Percentiles rank a stretch among this genome's conserved stretches.
Conservation (phyloP, 106 monocot species). For the Allium fistulosum region DNA sequence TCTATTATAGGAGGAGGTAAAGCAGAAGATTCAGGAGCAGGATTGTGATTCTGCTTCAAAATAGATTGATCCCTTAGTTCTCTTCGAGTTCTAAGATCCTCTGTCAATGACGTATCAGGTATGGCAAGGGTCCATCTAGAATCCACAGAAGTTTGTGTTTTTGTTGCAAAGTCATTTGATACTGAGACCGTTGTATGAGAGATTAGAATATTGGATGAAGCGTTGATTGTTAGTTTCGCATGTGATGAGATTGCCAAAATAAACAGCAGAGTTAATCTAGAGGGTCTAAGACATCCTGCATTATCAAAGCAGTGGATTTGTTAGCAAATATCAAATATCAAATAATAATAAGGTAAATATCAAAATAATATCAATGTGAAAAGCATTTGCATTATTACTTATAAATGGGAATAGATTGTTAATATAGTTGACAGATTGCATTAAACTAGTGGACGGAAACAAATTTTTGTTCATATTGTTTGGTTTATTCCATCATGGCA, state of each 20-base stretch:
- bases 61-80: slow-evolving; percentile 15
- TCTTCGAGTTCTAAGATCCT: slow-evolving; percentile 9
- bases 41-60: slow-evolving; percentile 9
- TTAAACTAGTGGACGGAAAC: no score
- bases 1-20: slow-evolving; percentile 26
- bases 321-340: not conserved
- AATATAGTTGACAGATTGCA: no score
- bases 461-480: no score
- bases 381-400: no score
- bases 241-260: slow-evolving; percentile 22
- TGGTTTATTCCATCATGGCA: no score
- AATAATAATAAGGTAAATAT: not conserved
- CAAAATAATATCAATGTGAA: no score
- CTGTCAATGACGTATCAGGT: slow-evolving; percentile 6
- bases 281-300: slow-evolving; percentile 26
- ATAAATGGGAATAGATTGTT: no score
- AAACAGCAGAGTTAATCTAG: slow-evolving; percentile 18
- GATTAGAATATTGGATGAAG: slow-evolving; percentile 12
- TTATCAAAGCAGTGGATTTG: not conserved
- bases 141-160: slow-evolving; percentile 21
- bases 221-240: slow-evolving; percentile 16
- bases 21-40: slow-evolving; percentile 15
- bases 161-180: slow-evolving; percentile 18
- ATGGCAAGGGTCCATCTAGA: slow-evolving; percentile 1
- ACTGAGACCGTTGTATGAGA: slow-evolving; percentile 10